These are phyloP conservation scores for Candida chauliodis DNA, from an alignment of 805 yeast genomes.

Conservation along the genomic window DNA sequence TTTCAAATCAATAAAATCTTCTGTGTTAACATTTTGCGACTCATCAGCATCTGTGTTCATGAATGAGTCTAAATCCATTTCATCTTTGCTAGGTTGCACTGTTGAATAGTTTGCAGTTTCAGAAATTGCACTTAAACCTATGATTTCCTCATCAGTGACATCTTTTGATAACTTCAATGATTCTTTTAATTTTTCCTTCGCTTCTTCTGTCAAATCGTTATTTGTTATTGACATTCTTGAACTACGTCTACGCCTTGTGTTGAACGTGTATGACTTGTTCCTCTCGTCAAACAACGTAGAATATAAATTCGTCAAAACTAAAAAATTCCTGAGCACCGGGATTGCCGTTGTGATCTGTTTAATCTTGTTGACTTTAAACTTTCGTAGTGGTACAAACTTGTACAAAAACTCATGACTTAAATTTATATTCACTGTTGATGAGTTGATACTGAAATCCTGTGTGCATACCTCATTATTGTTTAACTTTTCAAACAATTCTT, in stretches of 20 bases:
- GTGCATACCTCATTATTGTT: constrained; percentile 6
- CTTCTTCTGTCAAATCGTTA: constrained; percentile 15
- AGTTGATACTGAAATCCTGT: constrained; percentile 3
- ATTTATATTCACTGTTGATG: constrained; percentile 5
- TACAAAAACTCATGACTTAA: constrained; percentile 14
- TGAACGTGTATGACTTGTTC: neutral
- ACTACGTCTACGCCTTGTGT: constrained; percentile 10
- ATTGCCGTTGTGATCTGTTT: constrained; percentile 22
- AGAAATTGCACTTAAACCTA: constrained; percentile 29
- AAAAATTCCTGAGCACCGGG: constrained; percentile 29
- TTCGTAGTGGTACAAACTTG: constrained; percentile 19
- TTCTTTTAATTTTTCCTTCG: constrained; percentile 28
- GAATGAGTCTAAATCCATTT: constrained; percentile 23
- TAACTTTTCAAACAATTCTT: constrained; percentile 6
- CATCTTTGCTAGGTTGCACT: constrained; percentile 14
- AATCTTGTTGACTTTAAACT: constrained; percentile 21
- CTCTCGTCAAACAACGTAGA: constrained; percentile 7
- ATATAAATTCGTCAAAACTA: constrained; percentile 23
- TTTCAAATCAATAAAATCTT: constrained; percentile 13
- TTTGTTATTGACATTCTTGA: constrained; percentile 7
- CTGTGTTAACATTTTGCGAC: neutral
- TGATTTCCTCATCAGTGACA: constrained; percentile 37
- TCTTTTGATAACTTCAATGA: constrained; percentile 33
- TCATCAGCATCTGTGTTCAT: constrained; percentile 19
- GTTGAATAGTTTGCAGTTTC: constrained; percentile 20